phyloP scores from a whole-genome alignment of 257 asterid species.

The Solanum paucissectum region DNA sequence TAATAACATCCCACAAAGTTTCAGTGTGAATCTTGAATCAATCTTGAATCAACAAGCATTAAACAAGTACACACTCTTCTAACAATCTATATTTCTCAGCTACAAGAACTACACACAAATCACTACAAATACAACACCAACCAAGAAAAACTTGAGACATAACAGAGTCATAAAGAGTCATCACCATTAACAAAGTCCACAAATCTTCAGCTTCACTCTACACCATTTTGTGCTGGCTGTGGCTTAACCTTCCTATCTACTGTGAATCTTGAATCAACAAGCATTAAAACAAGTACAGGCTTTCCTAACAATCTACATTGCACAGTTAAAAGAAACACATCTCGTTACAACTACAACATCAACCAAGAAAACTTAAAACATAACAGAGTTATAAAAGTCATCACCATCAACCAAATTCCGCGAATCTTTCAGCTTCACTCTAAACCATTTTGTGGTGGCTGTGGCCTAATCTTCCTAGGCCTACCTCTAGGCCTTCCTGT shows the following conservation, averaged over 20 bases:
- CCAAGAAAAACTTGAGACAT: not conserved
- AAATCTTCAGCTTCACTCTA: slow-evolving; percentile 8
- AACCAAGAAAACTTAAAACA: not conserved
- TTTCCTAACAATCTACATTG: not conserved
- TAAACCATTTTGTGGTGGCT: slow-evolving; percentile 31
- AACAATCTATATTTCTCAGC: not conserved
- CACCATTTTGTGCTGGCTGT: slow-evolving; percentile 32
- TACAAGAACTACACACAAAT: not conserved
- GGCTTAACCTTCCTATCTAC: slow-evolving; percentile 40
- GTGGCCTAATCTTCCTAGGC: slow-evolving; percentile 62
- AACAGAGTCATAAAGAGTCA: not conserved
- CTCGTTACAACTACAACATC: not conserved
- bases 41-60: not conserved
- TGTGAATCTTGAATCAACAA: not conserved
- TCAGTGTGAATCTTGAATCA: not conserved
- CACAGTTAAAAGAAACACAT: not conserved
- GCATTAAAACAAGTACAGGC: not conserved
- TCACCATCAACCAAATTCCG: not conserved
- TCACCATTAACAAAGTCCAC: not conserved
- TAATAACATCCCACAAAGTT: not conserved
- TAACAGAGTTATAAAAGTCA: too few species aligned
- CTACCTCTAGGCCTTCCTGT: slow-evolving; percentile 76
- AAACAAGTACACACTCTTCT: not conserved
- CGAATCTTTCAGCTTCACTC: slow-evolving; percentile 7
- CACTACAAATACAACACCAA: not conserved